These are phyloP conservation scores for Rugonectria rugulosa DNA, from an alignment of 2,329 filamentous ascomycete genomes.

Conservation along the genomic window DNA sequence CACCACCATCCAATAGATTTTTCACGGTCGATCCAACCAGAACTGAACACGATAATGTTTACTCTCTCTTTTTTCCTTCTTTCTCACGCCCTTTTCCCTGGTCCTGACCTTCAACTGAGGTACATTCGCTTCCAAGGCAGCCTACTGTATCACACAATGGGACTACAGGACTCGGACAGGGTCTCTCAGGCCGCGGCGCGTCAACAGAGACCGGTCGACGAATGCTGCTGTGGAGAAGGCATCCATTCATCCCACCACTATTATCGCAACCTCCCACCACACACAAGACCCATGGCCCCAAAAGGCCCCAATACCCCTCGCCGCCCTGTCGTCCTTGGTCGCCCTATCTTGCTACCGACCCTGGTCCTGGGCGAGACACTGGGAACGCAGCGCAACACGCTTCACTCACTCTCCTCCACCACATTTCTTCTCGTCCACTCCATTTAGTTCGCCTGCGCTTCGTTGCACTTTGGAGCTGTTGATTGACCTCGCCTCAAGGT, in stretches of 20 bases:
- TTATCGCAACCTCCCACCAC: neutral
- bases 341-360: conserved; percentile 24
- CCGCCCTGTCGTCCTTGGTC: conserved; percentile 29
- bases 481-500: conserved; percentile 13
- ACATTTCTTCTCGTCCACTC: conserved; percentile 36
- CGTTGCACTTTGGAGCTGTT: conserved; percentile 1
- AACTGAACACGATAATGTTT: neutral
- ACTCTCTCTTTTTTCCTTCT: neutral
- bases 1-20: conserved; percentile 14
- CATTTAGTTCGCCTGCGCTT: conserved; percentile 35
- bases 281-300: conserved; percentile 14
- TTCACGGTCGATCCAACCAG: neutral
- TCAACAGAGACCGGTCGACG: no score
- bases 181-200: neutral
- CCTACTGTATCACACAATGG: conserved; percentile 8
- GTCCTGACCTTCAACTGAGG: neutral
- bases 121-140: conserved; percentile 16
- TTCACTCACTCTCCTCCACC: conserved; percentile 16
- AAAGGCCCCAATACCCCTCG: conserved; percentile 14
- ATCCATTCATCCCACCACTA: conserved; percentile 16
- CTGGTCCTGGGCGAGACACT: conserved; percentile 30
- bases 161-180: neutral
- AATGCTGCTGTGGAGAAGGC: conserved; percentile 16
- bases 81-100: neutral
- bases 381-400: conserved; percentile 28